phyloP scores from a whole-genome alignment of 345 rosid species.

The Chamaenerion angustifolium region DNA sequence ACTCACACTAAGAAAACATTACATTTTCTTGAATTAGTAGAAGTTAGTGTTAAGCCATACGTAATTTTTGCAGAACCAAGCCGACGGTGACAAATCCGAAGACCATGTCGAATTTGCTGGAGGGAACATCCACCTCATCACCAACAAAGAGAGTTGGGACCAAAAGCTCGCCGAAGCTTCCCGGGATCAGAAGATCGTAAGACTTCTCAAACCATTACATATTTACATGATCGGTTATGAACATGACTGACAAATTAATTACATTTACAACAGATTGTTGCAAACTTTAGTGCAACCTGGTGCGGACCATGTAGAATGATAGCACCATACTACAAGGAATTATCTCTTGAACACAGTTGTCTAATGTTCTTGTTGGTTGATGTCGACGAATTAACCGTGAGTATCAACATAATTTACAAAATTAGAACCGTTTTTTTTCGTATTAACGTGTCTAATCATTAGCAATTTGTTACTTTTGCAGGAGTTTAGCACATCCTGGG shows the following conservation, averaged over 20 bases:
- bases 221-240: background rate
- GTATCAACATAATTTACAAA: slow-evolving; percentile 5
- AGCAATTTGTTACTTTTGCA: slow-evolving; percentile 11
- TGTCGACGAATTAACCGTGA: slow-evolving; percentile 69
- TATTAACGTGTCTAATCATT: background rate
- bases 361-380: slow-evolving; percentile 61
- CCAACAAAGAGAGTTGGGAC: slow-evolving; percentile 58
- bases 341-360: slow-evolving; percentile 55
- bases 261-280: slow-evolving; percentile 34
- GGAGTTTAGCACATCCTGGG: slow-evolving; percentile 80
- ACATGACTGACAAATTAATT: background rate
- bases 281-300: slow-evolving; percentile 84
- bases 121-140: slow-evolving; percentile 43
- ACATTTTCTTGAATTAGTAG: background rate
- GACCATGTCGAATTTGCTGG: slow-evolving; percentile 37
- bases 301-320: slow-evolving; percentile 69
- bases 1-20: background rate
- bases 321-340: slow-evolving; percentile 45
- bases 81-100: slow-evolving; percentile 21
- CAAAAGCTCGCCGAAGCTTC: slow-evolving; percentile 54
- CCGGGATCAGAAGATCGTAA: slow-evolving; percentile 52
- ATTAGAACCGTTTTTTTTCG: background rate
- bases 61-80: slow-evolving; percentile 16
- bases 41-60: background rate
- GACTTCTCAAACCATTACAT: slow-evolving; percentile 2